Conservation (phyloP, 176 grass and related monocot genomes). For the Carex cristatella region DNA sequence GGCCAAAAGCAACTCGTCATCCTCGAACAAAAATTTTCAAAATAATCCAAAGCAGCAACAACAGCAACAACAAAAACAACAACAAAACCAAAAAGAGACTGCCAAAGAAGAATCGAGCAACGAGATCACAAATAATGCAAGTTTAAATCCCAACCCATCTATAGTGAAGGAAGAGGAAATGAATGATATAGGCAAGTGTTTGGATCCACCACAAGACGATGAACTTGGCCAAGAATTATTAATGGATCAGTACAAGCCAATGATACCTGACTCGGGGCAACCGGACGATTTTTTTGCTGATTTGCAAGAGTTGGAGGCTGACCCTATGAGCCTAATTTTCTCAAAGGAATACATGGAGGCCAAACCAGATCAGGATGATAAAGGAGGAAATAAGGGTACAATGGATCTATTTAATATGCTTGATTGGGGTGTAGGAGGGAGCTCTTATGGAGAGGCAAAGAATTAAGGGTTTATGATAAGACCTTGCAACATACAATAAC, state of each 20-base stretch:
- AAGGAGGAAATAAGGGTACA: slow-evolving; percentile 20
- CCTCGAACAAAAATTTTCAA: slow-evolving; percentile 33
- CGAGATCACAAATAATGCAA: slow-evolving; percentile 11
- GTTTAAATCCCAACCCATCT: slow-evolving; percentile 7
- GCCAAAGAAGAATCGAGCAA: slow-evolving; percentile 52
- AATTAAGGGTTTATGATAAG: slow-evolving; percentile 38
- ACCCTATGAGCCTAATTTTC: slow-evolving; percentile 87
- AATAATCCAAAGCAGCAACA: slow-evolving; percentile 35
- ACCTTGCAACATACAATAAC: slow-evolving; percentile 38
- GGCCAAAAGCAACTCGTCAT: slow-evolving; percentile 30
- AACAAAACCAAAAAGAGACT: not conserved
- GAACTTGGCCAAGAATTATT: slow-evolving; percentile 61
- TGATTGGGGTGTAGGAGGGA: slow-evolving; percentile 57
- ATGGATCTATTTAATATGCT: slow-evolving; percentile 52
- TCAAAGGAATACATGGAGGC: slow-evolving; percentile 74
- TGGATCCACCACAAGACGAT: slow-evolving; percentile 25
- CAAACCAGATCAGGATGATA: slow-evolving; percentile 43
- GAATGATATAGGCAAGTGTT: slow-evolving; percentile 15
- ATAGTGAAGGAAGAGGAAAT: slow-evolving; percentile 44
- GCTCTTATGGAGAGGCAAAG: slow-evolving; percentile 40
- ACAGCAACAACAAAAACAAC: not conserved
- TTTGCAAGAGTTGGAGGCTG: slow-evolving; percentile 67
- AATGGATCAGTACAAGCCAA: slow-evolving; percentile 51
- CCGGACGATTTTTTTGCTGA: slow-evolving; percentile 86
- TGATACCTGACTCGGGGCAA: slow-evolving; percentile 55